These are phyloP conservation scores for Tylopilus orsonianus DNA, from an alignment of 1,284 basidiomycete genomes.

Conservation along the genomic window DNA sequence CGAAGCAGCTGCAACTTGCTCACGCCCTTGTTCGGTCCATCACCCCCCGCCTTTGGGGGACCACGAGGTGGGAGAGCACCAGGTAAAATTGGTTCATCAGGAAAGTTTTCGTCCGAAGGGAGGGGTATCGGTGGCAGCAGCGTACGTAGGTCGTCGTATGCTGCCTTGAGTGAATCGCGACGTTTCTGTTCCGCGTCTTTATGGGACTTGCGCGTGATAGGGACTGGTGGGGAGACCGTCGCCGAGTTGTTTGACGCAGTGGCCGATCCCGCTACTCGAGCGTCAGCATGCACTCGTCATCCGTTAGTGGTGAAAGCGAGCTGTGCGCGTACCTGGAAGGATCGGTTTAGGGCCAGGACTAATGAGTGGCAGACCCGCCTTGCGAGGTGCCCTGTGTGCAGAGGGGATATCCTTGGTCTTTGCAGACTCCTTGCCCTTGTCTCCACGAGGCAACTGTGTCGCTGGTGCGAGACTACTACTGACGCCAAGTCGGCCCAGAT, in stretches of 20 bases:
- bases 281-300: constrained; percentile 10
- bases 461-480: constrained; percentile 43
- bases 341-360: constrained; percentile 57
- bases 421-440: constrained; percentile 31
- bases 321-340: constrained; percentile 55
- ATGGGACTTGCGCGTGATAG: constrained; percentile 79
- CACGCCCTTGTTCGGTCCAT: constrained; percentile 93
- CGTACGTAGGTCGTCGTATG: constrained; percentile 90
- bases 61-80: constrained; percentile 85
- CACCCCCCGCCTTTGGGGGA: constrained; percentile 80
- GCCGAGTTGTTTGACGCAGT: constrained; percentile 26
- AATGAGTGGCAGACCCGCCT: constrained; percentile 28
- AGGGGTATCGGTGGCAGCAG: constrained; percentile 88
- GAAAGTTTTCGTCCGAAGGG: constrained; percentile 64
- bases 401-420: constrained; percentile 29
- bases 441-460: constrained; percentile 18
- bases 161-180: constrained; percentile 92
- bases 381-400: constrained; percentile 29
- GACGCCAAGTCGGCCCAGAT: constrained; percentile 63
- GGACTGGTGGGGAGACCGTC: constrained; percentile 30
- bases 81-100: constrained; percentile 68
- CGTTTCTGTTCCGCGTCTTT: constrained; percentile 98
- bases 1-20: constrained; percentile 92
- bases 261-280: constrained; percentile 25
- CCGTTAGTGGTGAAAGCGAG: neutral